Evolutionary conservation across 2,329 filamentous ascomycete genomes (phyloP), one percentile per base, ranked within the genome.

Genomic region (Colletotrichum graminicola): DNA sequence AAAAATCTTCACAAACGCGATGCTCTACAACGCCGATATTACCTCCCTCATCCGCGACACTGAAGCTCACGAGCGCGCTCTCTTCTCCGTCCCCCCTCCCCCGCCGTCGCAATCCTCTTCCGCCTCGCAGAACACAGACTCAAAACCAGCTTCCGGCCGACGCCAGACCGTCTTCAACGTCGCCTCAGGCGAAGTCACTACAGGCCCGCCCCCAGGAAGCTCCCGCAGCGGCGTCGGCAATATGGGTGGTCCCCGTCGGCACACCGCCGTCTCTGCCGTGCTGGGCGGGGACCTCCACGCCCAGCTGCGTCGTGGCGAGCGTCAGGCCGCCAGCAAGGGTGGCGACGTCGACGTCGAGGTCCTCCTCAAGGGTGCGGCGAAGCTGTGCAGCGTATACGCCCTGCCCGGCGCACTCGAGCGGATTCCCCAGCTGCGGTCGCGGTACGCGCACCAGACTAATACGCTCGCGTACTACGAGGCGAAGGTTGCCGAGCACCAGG

Each of bases 31-130:
- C 75, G 92, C 95, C 81, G 96, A 99, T 81, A 98, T 99, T 76
- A 98, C 96, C 5, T 90, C 93, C 16, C 85, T 99, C 59, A 98
- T 99, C 77, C 93, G 96, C 72, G 96, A 99, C 80, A 98, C 95
- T 4, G 96, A 99, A 82, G 84, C 92, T 29, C 95, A 98, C 83
- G 96, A 99, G 81, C 92, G 95, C 77, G 95, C 95, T 8, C 90
- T 99, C 23, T 99, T 98, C 84, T 97, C 95, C 47, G 91, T 97
- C 0, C 94, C 95, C 1, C 90, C 93, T 0, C 89, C 93, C 0
- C 86, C 83, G 6, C 87, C 93, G 0, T 89, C 93, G 0, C 86
- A 83, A 7, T 87, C 69, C n/a, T 39, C 65, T 2, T 81, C 77
- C 73, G 84, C 76, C 63, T 74, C 78, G 80, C 85, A 79, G 75